Conservation (phyloP, 176 grass and related monocot species). For the Otatea glauca region DNA sequence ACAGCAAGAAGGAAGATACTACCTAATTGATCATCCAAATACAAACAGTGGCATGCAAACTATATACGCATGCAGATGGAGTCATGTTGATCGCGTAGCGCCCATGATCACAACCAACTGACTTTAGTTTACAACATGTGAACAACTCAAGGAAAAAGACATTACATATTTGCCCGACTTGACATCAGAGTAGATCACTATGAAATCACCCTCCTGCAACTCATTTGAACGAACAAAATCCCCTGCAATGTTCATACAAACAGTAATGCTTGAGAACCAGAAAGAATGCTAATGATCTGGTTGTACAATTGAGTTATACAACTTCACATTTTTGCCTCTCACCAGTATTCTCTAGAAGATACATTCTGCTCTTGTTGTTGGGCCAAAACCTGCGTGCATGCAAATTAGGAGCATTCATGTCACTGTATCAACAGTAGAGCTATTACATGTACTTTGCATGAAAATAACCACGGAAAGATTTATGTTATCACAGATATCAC, state of each 20-base stretch:
- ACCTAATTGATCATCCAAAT: neutral
- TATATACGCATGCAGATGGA: neutral
- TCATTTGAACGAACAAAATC: conserved; percentile 82
- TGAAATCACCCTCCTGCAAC: conserved; percentile 89
- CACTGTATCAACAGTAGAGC: neutral
- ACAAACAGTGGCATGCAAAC: conserved; percentile 6
- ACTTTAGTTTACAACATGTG: neutral
- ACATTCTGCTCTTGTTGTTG: conserved; percentile 99
- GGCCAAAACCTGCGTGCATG: conserved; percentile 81
- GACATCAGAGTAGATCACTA: conserved; percentile 81
- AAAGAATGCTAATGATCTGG: neutral
- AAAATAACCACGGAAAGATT: neutral
- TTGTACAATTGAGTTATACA: neutral
- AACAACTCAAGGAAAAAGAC: neutral
- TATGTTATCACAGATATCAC: conserved; percentile 7
- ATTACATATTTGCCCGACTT: conserved; percentile 95
- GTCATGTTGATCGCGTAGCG: neutral
- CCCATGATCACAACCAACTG: neutral
- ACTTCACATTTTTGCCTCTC: conserved; percentile 18
- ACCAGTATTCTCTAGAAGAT: conserved; percentile 94
- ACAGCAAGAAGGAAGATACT: neutral
- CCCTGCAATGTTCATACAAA: conserved; percentile 44
- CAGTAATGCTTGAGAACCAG: neutral
- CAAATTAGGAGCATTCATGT: conserved; percentile 22
- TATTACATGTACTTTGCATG: neutral